A percentile compares a stretch with the other conserved stretches of the same genome.
These are phyloP conservation scores for Globisporangium spiculum DNA, from an alignment of 352 stramenopile species.

Conservation along the genomic window DNA sequence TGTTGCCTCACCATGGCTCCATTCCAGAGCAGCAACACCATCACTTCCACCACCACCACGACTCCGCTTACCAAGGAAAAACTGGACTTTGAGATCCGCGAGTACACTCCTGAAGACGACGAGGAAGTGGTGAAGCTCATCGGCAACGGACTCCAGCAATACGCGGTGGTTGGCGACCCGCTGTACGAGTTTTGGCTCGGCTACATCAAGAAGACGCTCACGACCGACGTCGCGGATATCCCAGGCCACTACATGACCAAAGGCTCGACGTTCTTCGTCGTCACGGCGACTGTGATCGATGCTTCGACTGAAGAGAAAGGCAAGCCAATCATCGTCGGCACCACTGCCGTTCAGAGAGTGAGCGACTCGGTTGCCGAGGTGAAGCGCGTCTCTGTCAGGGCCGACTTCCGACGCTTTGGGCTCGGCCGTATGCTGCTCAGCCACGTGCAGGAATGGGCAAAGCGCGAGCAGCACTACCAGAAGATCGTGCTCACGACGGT, in stretches of 20 bases:
- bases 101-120: constrained; percentile 11
- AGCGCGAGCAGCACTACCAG: neutral
- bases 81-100: constrained; percentile 14
- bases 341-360: neutral
- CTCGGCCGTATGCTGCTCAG: constrained; percentile 8
- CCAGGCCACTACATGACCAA: neutral
- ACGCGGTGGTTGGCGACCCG: neutral
- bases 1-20: neutral
- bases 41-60: neutral
- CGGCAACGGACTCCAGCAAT: constrained; percentile 12
- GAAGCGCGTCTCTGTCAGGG: constrained; percentile 7
- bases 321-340: neutral
- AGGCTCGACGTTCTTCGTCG: constrained; percentile 7
- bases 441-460: constrained; percentile 2
- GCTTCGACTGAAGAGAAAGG: neutral
- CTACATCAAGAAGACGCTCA: constrained; percentile 7
- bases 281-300: neutral
- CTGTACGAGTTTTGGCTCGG: neutral
- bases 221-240: constrained; percentile 15
- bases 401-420: constrained; percentile 10
- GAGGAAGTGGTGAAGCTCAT: constrained; percentile 11
- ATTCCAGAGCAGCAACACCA: neutral
- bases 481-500: constrained; percentile 5
- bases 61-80: neutral
- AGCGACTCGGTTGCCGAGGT: constrained; percentile 3